These are phyloP conservation scores for Scorias spongiosa DNA, from an alignment of 2,329 filamentous ascomycete species.

Conservation along the genomic window DNA sequence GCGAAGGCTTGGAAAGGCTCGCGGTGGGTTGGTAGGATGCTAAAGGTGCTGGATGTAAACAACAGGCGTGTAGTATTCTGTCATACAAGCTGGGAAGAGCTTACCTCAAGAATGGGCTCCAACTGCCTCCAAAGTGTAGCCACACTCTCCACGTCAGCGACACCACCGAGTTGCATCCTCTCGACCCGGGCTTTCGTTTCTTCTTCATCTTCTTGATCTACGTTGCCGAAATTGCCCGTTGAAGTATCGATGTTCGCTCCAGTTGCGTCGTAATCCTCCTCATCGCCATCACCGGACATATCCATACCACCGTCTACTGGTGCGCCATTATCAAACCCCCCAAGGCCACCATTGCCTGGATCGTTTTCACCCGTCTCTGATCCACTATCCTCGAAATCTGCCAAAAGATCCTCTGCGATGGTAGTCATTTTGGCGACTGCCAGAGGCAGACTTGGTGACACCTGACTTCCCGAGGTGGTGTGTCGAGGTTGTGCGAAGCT, in stretches of 20 bases:
- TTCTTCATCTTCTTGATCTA: constrained; percentile 47
- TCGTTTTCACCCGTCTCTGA: constrained; percentile 40
- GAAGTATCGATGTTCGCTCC: constrained; percentile 34
- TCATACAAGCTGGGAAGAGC: constrained; percentile 23
- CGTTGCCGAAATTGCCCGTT: constrained; percentile 22
- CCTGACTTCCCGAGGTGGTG: too few species aligned
- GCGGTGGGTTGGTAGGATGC: background rate
- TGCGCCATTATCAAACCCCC: background rate
- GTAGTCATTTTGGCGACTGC: constrained; percentile 53
- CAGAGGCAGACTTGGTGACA: background rate
- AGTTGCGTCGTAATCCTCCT: constrained; percentile 47
- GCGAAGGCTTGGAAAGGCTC: constrained; percentile 1
- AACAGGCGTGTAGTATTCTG: constrained; percentile 15
- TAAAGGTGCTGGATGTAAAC: constrained; percentile 42
- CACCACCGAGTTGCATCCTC: constrained; percentile 59
- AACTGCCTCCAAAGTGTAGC: constrained; percentile 68
- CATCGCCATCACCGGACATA: constrained; percentile 27
- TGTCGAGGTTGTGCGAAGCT: too few species aligned
- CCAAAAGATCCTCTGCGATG: constrained; percentile 78
- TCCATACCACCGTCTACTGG: constrained; percentile 5
- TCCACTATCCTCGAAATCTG: constrained; percentile 77
- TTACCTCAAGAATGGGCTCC: constrained; percentile 68
- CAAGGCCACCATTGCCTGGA: background rate
- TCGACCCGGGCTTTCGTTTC: constrained; percentile 66
- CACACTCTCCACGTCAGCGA: constrained; percentile 67